A percentile compares a stretch with the other conserved stretches of the same genome.
These are phyloP conservation scores for Amanita rubescens DNA, from an alignment of 768 basidiomycete species.

Conservation along the genomic window DNA sequence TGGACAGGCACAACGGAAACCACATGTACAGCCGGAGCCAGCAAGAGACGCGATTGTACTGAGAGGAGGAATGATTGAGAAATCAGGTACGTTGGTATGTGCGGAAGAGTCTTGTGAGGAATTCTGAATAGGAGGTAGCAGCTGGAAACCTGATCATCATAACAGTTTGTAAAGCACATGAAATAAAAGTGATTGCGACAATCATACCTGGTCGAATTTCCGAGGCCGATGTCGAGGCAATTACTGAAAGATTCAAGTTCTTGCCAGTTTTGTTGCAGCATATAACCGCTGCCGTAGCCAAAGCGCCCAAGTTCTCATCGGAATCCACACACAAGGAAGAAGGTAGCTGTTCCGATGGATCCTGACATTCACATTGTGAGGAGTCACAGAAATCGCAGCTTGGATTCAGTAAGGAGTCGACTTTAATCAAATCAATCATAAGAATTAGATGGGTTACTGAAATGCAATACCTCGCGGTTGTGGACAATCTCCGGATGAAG, in stretches of 20 bases:
- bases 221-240: slow-evolving; percentile 1
- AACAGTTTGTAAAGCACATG: slow-evolving; percentile 3
- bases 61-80: slow-evolving; percentile 54
- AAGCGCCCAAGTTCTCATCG: slow-evolving; percentile 18
- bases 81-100: slow-evolving; percentile 32
- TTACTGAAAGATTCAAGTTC: slow-evolving; percentile 1
- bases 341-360: slow-evolving; percentile 8
- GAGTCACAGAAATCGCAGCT: slow-evolving; percentile 53
- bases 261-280: slow-evolving; percentile 12
- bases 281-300: slow-evolving; percentile 33
- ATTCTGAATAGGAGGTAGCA: slow-evolving; percentile 44
- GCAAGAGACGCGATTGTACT: slow-evolving; percentile 51
- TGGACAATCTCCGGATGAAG: slow-evolving; percentile 19
- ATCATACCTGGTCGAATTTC: background rate
- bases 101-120: slow-evolving; percentile 18
- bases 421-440: slow-evolving; percentile 25
- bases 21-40: slow-evolving; percentile 68
- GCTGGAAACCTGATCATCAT: slow-evolving; percentile 27
- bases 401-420: slow-evolving; percentile 55
- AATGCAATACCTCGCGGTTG: slow-evolving; percentile 40
- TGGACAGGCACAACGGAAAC: slow-evolving; percentile 60
- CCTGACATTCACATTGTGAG: slow-evolving; percentile 34
- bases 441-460: slow-evolving; percentile 6
- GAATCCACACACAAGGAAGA: slow-evolving; percentile 9
- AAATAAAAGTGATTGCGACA: background rate